Evolutionary conservation across 177 flowering plant species (phyloP).

Genomic region (Vitis hybrid): DNA sequence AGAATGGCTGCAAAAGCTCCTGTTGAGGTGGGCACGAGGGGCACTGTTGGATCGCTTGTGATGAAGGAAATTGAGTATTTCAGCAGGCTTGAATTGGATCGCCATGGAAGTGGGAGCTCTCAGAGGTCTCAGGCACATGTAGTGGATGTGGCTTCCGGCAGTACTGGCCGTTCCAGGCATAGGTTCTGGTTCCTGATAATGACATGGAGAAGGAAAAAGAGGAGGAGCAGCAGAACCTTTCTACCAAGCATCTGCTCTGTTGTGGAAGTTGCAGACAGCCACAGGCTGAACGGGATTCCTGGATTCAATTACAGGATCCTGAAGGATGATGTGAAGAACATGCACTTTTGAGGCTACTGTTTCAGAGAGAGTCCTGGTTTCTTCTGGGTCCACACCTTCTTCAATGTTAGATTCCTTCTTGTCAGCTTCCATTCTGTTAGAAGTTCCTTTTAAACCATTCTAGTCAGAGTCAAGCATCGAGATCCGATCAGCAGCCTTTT

Average conservation of each 20-base stretch:
- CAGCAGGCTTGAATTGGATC: constrained; percentile 31
- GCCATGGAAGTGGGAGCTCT: neutral
- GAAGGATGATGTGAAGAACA: constrained; percentile 25
- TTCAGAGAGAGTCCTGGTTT: neutral
- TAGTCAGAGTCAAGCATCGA: neutral
- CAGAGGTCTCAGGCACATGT: constrained; percentile 11
- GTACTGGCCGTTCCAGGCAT: constrained; percentile 18
- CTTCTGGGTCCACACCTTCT: neutral
- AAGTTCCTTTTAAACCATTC: neutral
- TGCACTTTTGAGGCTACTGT: neutral
- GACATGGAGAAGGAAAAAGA: constrained; percentile 48
- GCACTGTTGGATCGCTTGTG: constrained; percentile 62
- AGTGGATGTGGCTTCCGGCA: constrained; percentile 12
- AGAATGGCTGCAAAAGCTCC: constrained; percentile 47
- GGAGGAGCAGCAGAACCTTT: constrained; percentile 25
- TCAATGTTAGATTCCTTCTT: neutral
- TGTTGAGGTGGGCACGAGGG: constrained; percentile 55
- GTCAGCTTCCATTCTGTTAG: neutral
- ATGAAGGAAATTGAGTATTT: constrained; percentile 59
- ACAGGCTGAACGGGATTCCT: constrained; percentile 27
- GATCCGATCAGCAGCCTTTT: neutral
- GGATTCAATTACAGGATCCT: constrained; percentile 48
- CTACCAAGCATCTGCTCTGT: constrained; percentile 43
- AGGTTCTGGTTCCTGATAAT: constrained; percentile 28
- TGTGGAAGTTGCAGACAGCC: constrained; percentile 38